These are phyloP conservation scores for Peronospora farinosa DNA, from an alignment of 352 stramenopile species.

Conservation along the genomic window DNA sequence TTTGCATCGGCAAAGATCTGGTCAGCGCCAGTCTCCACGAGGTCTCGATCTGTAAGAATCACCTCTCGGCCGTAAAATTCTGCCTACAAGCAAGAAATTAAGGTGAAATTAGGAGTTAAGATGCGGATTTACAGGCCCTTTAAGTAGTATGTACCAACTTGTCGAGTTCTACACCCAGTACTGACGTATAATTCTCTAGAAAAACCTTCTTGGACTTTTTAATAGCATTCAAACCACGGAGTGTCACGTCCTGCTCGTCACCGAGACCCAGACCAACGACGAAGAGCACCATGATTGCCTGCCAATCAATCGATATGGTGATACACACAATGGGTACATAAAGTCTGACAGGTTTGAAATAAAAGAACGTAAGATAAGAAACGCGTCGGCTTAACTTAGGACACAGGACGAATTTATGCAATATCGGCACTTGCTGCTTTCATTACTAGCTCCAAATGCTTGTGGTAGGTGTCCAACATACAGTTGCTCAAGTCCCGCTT, in stretches of 20 bases:
- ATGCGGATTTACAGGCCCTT: no score
- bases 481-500: no score
- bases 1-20: slow-evolving; percentile 91
- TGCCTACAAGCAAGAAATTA: slow-evolving; percentile 28
- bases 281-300: slow-evolving; percentile 86
- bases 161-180: slow-evolving; percentile 88
- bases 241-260: slow-evolving; percentile 97
- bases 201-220: slow-evolving; percentile 93
- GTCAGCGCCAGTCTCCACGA: slow-evolving; percentile 95
- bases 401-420: no score
- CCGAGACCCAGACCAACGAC: slow-evolving; percentile 96
- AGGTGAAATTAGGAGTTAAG: not conserved
- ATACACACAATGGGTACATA: no score
- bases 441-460: no score
- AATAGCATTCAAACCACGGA: slow-evolving; percentile 94
- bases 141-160: slow-evolving; percentile 36
- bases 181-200: slow-evolving; percentile 97
- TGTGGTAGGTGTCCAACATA: no score
- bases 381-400: no score
- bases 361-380: no score
- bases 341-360: no score
- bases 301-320: no score
- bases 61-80: slow-evolving; percentile 92
- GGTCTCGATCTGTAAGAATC: slow-evolving; percentile 88
- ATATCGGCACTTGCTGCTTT: no score